Conservation (phyloP, 441 rosid genomes). For the Erodium trifolium region DNA sequence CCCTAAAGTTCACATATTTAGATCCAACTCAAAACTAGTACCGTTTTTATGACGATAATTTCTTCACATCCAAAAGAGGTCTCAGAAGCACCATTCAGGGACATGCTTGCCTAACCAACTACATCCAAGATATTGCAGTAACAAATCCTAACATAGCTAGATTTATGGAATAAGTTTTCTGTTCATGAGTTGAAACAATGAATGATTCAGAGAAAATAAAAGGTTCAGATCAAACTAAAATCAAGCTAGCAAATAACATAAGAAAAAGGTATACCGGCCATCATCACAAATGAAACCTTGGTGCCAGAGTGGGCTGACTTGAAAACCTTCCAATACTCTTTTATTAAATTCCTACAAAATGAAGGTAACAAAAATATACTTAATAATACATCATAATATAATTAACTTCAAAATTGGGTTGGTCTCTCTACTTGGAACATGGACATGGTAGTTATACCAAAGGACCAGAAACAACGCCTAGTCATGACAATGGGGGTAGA, state of each 20-base stretch:
- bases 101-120: neutral
- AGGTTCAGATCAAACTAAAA: constrained; percentile 11
- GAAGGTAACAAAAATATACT: neutral
- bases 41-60: neutral
- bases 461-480: neutral
- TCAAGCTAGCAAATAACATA: neutral
- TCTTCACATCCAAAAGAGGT: neutral
- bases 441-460: neutral
- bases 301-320: constrained; percentile 89
- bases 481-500: neutral
- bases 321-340: constrained; percentile 80
- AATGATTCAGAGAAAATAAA: neutral
- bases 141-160: neutral
- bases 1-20: neutral
- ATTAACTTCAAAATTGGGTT: neutral
- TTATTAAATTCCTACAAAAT: constrained; percentile 53
- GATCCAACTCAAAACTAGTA: neutral
- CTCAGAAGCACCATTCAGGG: neutral
- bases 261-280: constrained; percentile 54
- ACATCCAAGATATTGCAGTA: neutral
- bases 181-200: neutral
- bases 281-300: constrained; percentile 88
- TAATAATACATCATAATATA: constrained; percentile 1
- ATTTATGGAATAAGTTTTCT: neutral
- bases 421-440: neutral